Conservation (phyloP, 805 yeast genomes). For the Komagataella kurtzmanii region DNA sequence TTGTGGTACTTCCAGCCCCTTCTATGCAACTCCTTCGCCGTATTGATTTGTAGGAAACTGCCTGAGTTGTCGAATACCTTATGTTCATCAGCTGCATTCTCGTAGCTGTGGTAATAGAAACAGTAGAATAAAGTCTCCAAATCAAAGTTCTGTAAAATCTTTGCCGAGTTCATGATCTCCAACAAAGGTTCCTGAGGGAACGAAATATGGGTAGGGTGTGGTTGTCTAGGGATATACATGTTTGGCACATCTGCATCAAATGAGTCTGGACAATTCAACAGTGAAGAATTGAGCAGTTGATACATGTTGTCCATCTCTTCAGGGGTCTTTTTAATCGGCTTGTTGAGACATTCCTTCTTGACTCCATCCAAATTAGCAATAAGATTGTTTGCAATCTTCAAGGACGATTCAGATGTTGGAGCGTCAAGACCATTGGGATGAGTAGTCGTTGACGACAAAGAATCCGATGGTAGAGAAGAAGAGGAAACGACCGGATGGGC, state of each 20-base stretch:
- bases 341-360: conserved; percentile 23
- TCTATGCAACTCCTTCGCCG: conserved; percentile 67
- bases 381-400: conserved; percentile 7
- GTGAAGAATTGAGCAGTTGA: conserved; percentile 54
- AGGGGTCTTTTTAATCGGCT: conserved; percentile 21
- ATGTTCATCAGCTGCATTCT: neutral
- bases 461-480: conserved; percentile 6
- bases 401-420: neutral
- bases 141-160: conserved; percentile 58
- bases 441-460: conserved; percentile 1
- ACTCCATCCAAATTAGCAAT: conserved; percentile 16
- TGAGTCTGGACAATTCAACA: conserved; percentile 87
- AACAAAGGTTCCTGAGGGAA: conserved; percentile 81
- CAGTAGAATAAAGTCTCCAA: conserved; percentile 83
- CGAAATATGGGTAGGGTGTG: conserved; percentile 81
- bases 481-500: conserved; percentile 7
- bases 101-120: conserved; percentile 59
- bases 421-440: neutral
- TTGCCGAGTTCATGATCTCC: conserved; percentile 46
- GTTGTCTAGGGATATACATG: conserved; percentile 51
- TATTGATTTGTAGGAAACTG: conserved; percentile 55
- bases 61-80: conserved; percentile 17
- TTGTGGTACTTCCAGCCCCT: conserved; percentile 78
- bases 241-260: conserved; percentile 79
- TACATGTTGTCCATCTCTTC: conserved; percentile 39